Evolutionary conservation across 2,329 filamentous ascomycete genomes (phyloP).

Genomic region (Curvularia hawaiiensis): DNA sequence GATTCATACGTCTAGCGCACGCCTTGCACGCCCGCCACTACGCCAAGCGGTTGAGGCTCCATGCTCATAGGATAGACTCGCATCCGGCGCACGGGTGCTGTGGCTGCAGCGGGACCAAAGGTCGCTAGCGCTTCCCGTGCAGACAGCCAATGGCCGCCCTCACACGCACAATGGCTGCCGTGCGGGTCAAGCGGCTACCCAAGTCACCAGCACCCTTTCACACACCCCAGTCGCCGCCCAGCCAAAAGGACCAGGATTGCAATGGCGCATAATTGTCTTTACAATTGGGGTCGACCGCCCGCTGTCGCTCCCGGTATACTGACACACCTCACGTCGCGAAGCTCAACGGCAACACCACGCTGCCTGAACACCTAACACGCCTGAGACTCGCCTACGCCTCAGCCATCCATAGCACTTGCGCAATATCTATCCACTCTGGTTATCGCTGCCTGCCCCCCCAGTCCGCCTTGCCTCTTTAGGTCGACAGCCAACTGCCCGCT

Average conservation of each 20-base stretch:
- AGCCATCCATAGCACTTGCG: constrained; percentile 28
- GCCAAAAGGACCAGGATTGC: not conserved
- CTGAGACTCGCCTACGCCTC: constrained; percentile 44
- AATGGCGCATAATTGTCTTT: constrained; percentile 42
- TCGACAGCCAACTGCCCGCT: constrained; percentile 19
- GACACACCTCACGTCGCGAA: constrained; percentile 46
- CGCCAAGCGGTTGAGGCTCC: constrained; percentile 20
- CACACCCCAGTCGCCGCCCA: constrained; percentile 17
- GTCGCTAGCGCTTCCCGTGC: constrained; percentile 24
- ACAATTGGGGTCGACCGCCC: constrained; percentile 39
- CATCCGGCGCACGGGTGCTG: constrained; percentile 24
- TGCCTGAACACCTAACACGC: constrained; percentile 40
- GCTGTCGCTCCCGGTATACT: constrained; percentile 35
- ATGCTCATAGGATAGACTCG: constrained; percentile 24
- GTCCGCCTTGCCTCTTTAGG: constrained; percentile 19
- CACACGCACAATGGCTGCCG: constrained; percentile 6
- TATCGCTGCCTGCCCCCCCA: constrained; percentile 31
- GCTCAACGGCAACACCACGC: constrained; percentile 24
- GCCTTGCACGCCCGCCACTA: constrained; percentile 7
- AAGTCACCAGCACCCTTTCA: constrained; percentile 13
- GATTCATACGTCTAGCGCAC: constrained; percentile 14
- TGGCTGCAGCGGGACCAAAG: constrained; percentile 27
- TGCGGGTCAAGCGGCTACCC: constrained; percentile 34
- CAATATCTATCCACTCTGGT: constrained; percentile 11
- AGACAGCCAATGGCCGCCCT: constrained; percentile 23